Evolutionary conservation across 495 filamentous ascomycete species (phyloP), one percentile per base, ranked within the genome.

Genomic region (Lasiosphaeria ovina): DNA sequence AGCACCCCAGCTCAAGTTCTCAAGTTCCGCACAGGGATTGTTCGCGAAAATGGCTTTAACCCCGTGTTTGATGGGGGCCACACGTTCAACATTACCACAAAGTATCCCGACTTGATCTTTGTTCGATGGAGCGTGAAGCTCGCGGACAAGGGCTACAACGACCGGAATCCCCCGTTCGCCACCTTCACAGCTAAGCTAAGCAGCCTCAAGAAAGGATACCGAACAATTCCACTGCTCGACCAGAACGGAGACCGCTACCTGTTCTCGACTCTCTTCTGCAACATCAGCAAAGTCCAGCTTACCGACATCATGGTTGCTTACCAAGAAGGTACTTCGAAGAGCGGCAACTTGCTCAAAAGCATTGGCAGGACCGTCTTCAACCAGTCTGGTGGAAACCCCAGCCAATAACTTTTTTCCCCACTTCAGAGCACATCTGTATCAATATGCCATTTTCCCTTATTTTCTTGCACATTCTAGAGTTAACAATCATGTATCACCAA

Each of bases 261-360:
- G 31, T 95, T 95, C 73, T 96, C 94, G n/a, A 95, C 90, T 0
- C 76, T 98, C 38, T 96, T 98, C 75, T 94, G 91, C 73, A 85
- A 84, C 59, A 89, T 98, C 72, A 84, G 85, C 57, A 91, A 85
- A 47, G 76, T 77, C 32, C 79, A 78, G n/a, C 70, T 79, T n/a
- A 78, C 76, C 3, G 78, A 77, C 48, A 72, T 83, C 57, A 83
- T 85, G 65, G 71, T 82, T 47, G 69, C 78, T 8, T 74, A 74
- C 36, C 71, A 77, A 12, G 68, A 64, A 35, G 74, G 72, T 12
- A 52, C 62, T 4, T 68, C 72, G n/a, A 78, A 74, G 48, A 74
- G 73, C 55, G 70, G 74, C 33, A 72, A 66, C 63, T 81, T 77
- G 58, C 67, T 83, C 68, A 81, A 78, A 64, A 69, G 70, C 55